Evolutionary conservation across 2,329 filamentous ascomycete species (phyloP).

Genomic region (Taxawa tesnikishii): DNA sequence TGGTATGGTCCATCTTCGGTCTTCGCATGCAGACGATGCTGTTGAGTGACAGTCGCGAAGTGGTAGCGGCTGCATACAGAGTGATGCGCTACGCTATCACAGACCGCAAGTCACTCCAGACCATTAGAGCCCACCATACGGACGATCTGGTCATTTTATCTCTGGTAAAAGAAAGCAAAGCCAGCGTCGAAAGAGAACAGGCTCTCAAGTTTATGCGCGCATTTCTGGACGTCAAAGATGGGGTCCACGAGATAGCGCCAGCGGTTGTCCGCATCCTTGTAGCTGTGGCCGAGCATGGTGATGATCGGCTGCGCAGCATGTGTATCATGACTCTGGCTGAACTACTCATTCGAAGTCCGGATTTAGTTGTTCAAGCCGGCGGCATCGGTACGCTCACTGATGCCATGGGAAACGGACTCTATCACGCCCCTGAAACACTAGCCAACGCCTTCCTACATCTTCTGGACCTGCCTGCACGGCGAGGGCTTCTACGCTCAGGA

Average conservation of each 20-base stretch:
- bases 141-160: constrained; percentile 89
- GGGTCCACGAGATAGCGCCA: constrained; percentile 74
- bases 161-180: constrained; percentile 87
- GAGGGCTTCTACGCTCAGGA: constrained; percentile 74
- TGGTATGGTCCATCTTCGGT: constrained; percentile 93
- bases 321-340: constrained; percentile 89
- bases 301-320: constrained; percentile 79
- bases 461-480: constrained; percentile 68
- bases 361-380: constrained; percentile 67
- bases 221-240: constrained; percentile 91
- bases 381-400: constrained; percentile 84
- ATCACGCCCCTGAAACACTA: constrained; percentile 84
- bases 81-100: constrained; percentile 92
- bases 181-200: constrained; percentile 94
- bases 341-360: constrained; percentile 76
- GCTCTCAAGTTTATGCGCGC: constrained; percentile 91
- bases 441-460: constrained; percentile 81
- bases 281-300: constrained; percentile 73
- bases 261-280: constrained; percentile 82
- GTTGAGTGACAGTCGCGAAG: constrained; percentile 87
- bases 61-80: constrained; percentile 86
- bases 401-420: constrained; percentile 77
- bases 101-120: constrained; percentile 77
- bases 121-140: constrained; percentile 75
- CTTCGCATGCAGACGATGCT: constrained; percentile 91